phyloP scores from a whole-genome alignment of 2,329 filamentous ascomycete genomes.

The Cladosporium sp. region DNA sequence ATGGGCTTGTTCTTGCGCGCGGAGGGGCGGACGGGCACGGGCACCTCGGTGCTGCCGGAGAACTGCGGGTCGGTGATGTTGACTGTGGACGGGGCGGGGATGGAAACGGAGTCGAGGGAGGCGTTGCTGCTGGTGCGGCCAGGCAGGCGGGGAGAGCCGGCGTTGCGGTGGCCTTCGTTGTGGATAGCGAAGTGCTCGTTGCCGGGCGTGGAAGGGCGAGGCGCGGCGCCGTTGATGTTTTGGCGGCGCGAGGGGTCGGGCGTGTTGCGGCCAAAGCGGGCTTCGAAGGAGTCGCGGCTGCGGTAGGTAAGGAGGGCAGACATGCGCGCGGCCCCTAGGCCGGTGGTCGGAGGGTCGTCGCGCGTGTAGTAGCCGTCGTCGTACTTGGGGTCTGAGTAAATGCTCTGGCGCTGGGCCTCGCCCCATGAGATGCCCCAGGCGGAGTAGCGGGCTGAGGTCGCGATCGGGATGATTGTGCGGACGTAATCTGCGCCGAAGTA shows the following conservation, averaged over 20 bases:
- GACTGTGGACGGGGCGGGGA: constrained; percentile 16
- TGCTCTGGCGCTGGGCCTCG: constrained; percentile 82
- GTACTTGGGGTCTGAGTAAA: constrained; percentile 97
- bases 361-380: constrained; percentile 93
- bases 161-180: constrained; percentile 46
- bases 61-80: constrained; percentile 42
- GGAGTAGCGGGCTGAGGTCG: constrained; percentile 76
- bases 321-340: constrained; percentile 92
- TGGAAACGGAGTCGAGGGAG: constrained; percentile 19
- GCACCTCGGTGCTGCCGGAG: constrained; percentile 34
- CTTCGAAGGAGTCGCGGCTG: constrained; percentile 93
- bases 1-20: constrained; percentile 33
- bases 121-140: constrained; percentile 30
- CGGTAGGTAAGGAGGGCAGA: constrained; percentile 91
- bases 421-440: constrained; percentile 91
- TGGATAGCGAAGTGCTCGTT: constrained; percentile 48
- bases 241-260: constrained; percentile 79
- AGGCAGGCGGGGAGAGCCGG: constrained; percentile 38
- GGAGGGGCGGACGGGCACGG: constrained; percentile 21
- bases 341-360: constrained; percentile 76
- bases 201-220: constrained; percentile 40
- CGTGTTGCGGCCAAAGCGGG: constrained; percentile 86
- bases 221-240: constrained; percentile 63
- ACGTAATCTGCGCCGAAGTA: constrained; percentile 87
- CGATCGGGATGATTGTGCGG: constrained; percentile 72